A percentile compares a stretch with the other conserved stretches of the same genome.
Conservation (phyloP, 805 yeast species). For the Naumovozyma baii region DNA sequence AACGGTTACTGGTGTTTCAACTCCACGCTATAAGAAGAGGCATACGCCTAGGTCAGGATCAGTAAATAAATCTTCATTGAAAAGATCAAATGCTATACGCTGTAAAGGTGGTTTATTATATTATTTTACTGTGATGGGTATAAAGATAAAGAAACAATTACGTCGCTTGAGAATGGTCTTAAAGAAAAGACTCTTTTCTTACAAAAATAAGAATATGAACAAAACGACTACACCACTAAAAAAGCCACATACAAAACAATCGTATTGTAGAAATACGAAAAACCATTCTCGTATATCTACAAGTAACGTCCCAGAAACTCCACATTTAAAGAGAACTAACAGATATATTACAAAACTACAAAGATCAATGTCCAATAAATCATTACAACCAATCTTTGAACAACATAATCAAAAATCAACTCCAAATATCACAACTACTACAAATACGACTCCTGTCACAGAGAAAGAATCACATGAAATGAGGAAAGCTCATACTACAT, state of each 20-base stretch:
- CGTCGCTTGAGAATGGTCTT: slow-evolving; percentile 24
- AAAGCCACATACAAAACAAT: background rate
- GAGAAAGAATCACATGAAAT: background rate
- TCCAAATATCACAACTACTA: background rate
- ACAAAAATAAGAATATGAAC: slow-evolving; percentile 1
- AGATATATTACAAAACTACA: slow-evolving; percentile 25
- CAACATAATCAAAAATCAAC: background rate
- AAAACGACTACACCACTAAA: background rate
- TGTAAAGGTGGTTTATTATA: slow-evolving; percentile 33
- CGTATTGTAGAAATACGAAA: background rate
- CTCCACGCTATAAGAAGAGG: background rate
- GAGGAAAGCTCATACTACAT: slow-evolving; percentile 7
- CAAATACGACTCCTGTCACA: background rate
- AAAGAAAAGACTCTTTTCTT: slow-evolving; percentile 16
- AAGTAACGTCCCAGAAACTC: slow-evolving; percentile 14
- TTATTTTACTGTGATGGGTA: slow-evolving; percentile 23
- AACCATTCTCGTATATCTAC: slow-evolving; percentile 4
- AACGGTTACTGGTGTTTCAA: too few relatives aligned
- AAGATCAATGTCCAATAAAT: slow-evolving; percentile 19
- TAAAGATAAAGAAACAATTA: slow-evolving; percentile 17
- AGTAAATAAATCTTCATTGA: slow-evolving; percentile 5
- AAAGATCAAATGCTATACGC: slow-evolving; percentile 30
- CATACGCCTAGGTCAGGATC: background rate
- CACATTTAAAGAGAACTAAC: slow-evolving; percentile 24
- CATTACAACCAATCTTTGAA: slow-evolving; percentile 11